Percentiles rank a stretch among this genome's conserved stretches.
Evolutionary conservation across 2,329 filamentous ascomycete genomes (phyloP).

Genomic region (Aspergillus neotritici): DNA sequence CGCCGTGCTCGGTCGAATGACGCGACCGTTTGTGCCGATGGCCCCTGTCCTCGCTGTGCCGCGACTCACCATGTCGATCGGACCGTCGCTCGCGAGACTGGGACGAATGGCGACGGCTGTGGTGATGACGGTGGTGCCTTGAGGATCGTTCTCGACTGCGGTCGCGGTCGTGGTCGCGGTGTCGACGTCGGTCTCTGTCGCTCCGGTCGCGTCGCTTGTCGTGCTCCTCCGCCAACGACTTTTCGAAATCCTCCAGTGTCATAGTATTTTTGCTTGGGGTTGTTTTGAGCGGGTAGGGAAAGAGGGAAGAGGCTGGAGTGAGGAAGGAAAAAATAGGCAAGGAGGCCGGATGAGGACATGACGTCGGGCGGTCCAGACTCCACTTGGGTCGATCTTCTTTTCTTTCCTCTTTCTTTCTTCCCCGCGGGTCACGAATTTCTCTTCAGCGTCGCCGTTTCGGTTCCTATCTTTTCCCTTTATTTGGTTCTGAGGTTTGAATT

Average conservation of each 20-base stretch:
- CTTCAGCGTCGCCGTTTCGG: slow-evolving; percentile 4
- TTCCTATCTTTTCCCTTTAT: slow-evolving; percentile 1
- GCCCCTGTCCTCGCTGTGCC: slow-evolving; percentile 47
- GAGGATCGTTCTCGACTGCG: slow-evolving; percentile 37
- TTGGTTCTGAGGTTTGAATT: not conserved
- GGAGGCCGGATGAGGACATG: slow-evolving; percentile 17
- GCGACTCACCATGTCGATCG: slow-evolving; percentile 33
- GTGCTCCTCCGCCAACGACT: slow-evolving; percentile 59
- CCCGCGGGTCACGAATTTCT: slow-evolving; percentile 28
- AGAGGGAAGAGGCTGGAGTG: slow-evolving; percentile 5
- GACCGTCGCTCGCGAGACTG: slow-evolving; percentile 31
- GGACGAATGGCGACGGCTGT: slow-evolving; percentile 39
- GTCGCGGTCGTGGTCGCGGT: slow-evolving; percentile 33
- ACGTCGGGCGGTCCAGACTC: slow-evolving; percentile 30
- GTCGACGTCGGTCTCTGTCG: slow-evolving; percentile 31
- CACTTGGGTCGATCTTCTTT: slow-evolving; percentile 22
- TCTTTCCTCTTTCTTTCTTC: slow-evolving; percentile 3
- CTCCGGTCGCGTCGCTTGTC: slow-evolving; percentile 34
- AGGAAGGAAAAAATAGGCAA: slow-evolving; percentile 17
- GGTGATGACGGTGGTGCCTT: slow-evolving; percentile 28
- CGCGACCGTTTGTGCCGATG: slow-evolving; percentile 62
- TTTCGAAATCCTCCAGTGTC: slow-evolving; percentile 71
- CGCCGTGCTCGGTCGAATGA: slow-evolving; percentile 48
- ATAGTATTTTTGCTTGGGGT: slow-evolving; percentile 31
- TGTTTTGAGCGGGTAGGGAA: not conserved